Base-by-base conservation (phyloP, 1,139 yeast species). In the Pneumocystis canis region DNA sequence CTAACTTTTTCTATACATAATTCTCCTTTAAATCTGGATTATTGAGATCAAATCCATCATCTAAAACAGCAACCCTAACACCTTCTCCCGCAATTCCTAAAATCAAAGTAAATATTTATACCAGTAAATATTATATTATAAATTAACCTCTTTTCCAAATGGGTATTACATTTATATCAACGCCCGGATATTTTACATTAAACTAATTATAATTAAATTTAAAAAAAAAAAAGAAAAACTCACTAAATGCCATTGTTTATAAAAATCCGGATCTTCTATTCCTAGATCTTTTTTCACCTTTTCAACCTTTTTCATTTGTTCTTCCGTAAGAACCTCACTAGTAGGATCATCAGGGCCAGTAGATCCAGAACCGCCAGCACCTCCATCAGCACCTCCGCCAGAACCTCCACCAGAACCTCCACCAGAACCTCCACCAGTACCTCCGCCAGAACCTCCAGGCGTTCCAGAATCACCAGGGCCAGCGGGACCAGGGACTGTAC, bases 41-140 rank as follows among this genome's bases (percentile, higher is more conserved):
- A 63, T 85, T 87, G 71, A 80, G 83, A 73, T 94, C 98, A 47
- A 94, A 75, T 0, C 99, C 99, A 73, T 94, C 99, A 73, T 94
- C 99, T 1, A 94, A 85, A 53, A 94, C 80, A 1, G 97, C 96
- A 0, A 90, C 85, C 2, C 87, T 88, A 2, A 86, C 76, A 4
- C 94, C 94, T 60, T 80, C 75, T 0, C 99, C 99, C 0, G 95
- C 85, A 63, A 86, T 81, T 59, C 87, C 87, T 53, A 47, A 14
- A 39, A 39, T 56, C n/a, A 47, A 11, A 16, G 25, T 41, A 47
- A 25, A 62, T 3, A 41, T 56, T 33, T n/a, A 25, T 5, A n/a
- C 33, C n/a, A n/a, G n/a, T n/a, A 35, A 32, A n/a, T 30, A 32
- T 6, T 18, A 28, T n/a, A 16, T 20, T n/a, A 25, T 25, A 20